Evolutionary conservation across 2,329 filamentous ascomycete genomes (phyloP).

Genomic region (Massarina eburnea): DNA sequence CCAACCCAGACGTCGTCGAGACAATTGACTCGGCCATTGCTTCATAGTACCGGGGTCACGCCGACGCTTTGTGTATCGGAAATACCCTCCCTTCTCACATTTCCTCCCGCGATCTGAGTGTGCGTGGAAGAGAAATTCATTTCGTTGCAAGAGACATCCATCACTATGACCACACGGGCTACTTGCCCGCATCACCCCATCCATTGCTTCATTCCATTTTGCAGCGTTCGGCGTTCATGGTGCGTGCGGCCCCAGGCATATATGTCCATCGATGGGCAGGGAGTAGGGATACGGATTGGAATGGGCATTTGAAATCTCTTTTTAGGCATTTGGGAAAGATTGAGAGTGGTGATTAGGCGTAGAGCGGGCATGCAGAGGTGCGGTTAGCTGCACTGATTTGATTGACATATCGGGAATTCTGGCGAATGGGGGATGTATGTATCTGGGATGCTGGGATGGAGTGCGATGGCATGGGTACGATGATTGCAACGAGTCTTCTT

Average conservation of each 20-base stretch:
- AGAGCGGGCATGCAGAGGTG: background rate
- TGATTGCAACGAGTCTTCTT: slow-evolving; percentile 14
- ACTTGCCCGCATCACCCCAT: slow-evolving; percentile 7
- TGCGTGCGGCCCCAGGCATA: slow-evolving; percentile 3
- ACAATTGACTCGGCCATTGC: background rate
- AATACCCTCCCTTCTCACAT: too few species aligned
- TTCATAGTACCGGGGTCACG: background rate
- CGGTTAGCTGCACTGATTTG: background rate
- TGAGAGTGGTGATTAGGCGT: background rate
- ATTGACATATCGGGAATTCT: background rate
- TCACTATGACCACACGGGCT: background rate
- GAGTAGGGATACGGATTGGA: slow-evolving; percentile 3
- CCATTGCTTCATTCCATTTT: slow-evolving; percentile 9
- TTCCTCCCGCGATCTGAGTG: too few species aligned
- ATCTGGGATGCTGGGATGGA: background rate
- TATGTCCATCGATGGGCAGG: slow-evolving; percentile 6
- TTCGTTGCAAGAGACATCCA: background rate
- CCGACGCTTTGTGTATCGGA: background rate
- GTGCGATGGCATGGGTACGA: slow-evolving; percentile 6
- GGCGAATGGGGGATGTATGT: background rate
- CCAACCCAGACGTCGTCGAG: slow-evolving; percentile 1
- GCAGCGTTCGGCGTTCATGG: slow-evolving; percentile 22
- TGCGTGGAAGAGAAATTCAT: too few species aligned
- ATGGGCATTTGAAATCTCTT: background rate
- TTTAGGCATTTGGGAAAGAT: background rate